Evolutionary conservation across 225 moss, liverwort and hornwort genomes (phyloP).

Genomic region (Sphagnum tenellum): DNA sequence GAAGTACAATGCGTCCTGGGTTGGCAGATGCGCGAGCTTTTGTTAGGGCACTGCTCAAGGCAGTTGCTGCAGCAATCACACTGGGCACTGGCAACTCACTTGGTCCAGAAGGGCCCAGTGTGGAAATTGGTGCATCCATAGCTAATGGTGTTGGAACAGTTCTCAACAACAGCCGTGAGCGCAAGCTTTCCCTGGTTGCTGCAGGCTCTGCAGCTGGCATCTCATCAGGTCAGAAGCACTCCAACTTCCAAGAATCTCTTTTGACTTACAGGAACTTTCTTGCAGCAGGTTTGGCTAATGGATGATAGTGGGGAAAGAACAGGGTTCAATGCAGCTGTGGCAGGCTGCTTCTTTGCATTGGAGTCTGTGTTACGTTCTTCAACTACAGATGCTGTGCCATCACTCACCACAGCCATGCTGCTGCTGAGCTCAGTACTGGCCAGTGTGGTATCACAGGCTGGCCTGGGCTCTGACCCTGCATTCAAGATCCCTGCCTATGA

Average conservation of each 20-base stretch:
- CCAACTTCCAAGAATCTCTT: too few species aligned
- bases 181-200: constrained; percentile 80
- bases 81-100: constrained; percentile 91
- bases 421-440: constrained; percentile 91
- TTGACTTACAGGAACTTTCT: too few species aligned
- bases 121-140: constrained; percentile 96
- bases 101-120: constrained; percentile 97
- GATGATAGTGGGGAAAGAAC: constrained; percentile 12
- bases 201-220: constrained; percentile 98
- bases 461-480: constrained; percentile 96
- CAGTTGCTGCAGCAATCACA: constrained; percentile 71
- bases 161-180: constrained; percentile 69
- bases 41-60: constrained; percentile 59
- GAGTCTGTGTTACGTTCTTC: constrained; percentile 88
- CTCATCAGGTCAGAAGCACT: constrained; percentile 58
- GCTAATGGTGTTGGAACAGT: constrained; percentile 73
- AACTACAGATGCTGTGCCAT: constrained; percentile 66
- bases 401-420: constrained; percentile 92
- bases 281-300: neutral
- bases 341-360: constrained; percentile 93
- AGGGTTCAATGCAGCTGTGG: constrained; percentile 98
- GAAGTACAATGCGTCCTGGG: constrained; percentile 12
- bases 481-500: constrained; percentile 92
- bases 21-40: constrained; percentile 44
- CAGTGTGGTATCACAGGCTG: constrained; percentile 94